phyloP scores from a whole-genome alignment of 169 alveolate genomes.

The Plasmodium inui region DNA sequence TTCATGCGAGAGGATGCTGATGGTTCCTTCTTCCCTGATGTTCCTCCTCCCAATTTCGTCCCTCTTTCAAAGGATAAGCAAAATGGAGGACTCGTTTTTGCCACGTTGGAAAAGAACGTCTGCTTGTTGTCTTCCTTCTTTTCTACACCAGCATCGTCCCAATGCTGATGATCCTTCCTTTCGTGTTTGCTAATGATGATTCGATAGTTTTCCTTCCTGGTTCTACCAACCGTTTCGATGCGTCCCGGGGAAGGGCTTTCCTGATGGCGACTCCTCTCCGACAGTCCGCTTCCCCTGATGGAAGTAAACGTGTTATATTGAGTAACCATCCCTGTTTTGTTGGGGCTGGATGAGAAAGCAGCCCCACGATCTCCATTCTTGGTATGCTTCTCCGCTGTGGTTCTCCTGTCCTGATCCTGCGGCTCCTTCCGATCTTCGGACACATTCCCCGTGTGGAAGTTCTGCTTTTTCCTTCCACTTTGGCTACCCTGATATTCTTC shows the following conservation, averaged over 20 bases:
- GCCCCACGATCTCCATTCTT: neutral
- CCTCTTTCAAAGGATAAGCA: neutral
- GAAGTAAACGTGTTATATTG: neutral
- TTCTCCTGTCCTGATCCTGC: neutral
- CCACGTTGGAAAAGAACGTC: neutral
- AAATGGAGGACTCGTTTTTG: neutral
- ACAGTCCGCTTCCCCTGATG: neutral
- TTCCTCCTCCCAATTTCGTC: neutral
- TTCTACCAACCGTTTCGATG: neutral
- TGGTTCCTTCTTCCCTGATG: neutral
- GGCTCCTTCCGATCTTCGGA: neutral
- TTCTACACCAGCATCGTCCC: neutral
- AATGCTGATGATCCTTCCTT: neutral
- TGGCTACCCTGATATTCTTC: neutral
- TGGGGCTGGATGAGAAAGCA: neutral
- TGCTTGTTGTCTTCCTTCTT: neutral
- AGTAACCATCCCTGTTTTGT: neutral
- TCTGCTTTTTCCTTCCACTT: neutral
- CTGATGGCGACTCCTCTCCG: neutral
- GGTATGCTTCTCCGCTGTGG: neutral
- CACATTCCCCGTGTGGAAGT: neutral
- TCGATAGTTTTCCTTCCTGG: neutral
- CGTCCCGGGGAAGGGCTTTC: neutral
- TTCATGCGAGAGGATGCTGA: neutral
- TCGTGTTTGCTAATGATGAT: conserved; percentile 22